Conservation (phyloP, 164 flowering plant genomes). For the Tinospora cordifolia region DNA sequence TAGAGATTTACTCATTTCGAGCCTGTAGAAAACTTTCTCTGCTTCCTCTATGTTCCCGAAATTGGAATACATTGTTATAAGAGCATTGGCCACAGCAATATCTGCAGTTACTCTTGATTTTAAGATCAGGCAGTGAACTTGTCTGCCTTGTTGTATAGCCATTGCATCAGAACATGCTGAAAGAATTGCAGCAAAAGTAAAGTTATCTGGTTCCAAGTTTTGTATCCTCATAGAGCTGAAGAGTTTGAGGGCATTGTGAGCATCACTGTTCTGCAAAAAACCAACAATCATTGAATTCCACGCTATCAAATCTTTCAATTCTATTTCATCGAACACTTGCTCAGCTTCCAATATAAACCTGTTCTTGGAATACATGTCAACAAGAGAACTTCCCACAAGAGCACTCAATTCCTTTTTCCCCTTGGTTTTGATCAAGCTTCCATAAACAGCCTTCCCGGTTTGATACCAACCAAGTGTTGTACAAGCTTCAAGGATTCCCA, state of each 20-base stretch:
- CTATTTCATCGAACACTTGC: slow-evolving; percentile 7
- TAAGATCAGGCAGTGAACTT: slow-evolving; percentile 13
- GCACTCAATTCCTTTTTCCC: slow-evolving; percentile 10
- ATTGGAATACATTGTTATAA: slow-evolving; percentile 21
- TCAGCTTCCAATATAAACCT: slow-evolving; percentile 12
- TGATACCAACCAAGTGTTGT: background rate
- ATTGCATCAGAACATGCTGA: slow-evolving; percentile 15
- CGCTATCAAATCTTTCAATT: slow-evolving; percentile 14
- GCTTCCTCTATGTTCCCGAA: slow-evolving; percentile 14
- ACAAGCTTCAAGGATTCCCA: slow-evolving; percentile 12
- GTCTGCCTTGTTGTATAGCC: slow-evolving; percentile 16
- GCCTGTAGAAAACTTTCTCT: slow-evolving; percentile 9
- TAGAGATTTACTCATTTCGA: slow-evolving; percentile 5
- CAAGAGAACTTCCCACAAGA: slow-evolving; percentile 14
- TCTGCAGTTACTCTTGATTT: slow-evolving; percentile 14
- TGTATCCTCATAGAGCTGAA: slow-evolving; percentile 13
- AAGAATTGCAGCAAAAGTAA: slow-evolving; percentile 14
- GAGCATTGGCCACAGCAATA: slow-evolving; percentile 17
- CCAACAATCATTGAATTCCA: slow-evolving; percentile 18
- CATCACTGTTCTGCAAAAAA: slow-evolving; percentile 8
- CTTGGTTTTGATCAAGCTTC: slow-evolving; percentile 8
- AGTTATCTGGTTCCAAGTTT: slow-evolving; percentile 15
- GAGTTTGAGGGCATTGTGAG: slow-evolving; percentile 12
- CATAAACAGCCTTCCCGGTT: slow-evolving; percentile 12
- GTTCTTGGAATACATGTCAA: slow-evolving; percentile 14